Conservation (phyloP, 1,284 basidiomycete genomes). For the Malassezia pachydermatis region DNA sequence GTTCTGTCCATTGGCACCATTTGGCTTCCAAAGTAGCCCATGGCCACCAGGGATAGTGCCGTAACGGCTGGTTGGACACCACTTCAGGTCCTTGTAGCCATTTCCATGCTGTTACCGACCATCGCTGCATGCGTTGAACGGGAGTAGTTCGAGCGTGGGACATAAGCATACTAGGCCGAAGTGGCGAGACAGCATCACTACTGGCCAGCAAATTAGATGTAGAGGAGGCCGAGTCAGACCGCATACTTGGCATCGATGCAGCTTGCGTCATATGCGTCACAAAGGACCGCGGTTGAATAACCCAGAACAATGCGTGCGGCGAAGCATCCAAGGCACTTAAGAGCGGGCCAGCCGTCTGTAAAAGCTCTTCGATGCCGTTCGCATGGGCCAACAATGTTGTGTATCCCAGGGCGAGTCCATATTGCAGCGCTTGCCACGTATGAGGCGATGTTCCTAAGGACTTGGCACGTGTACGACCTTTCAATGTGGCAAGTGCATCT, state of each 20-base stretch:
- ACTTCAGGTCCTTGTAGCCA: conserved; percentile 25
- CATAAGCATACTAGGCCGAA: neutral
- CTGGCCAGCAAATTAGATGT: neutral
- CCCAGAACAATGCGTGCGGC: conserved; percentile 7
- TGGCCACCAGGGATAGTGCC: conserved; percentile 43
- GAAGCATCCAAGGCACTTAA: neutral
- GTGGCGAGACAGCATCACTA: neutral
- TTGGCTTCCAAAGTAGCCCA: conserved; percentile 22
- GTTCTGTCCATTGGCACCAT: conserved; percentile 17
- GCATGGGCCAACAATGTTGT: conserved; percentile 14
- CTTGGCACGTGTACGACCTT: conserved; percentile 3
- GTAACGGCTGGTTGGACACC: conserved; percentile 18
- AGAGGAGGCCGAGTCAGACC: conserved; percentile 1
- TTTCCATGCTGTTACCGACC: neutral
- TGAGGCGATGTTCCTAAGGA: conserved; percentile 12
- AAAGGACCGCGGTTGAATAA: conserved; percentile 12
- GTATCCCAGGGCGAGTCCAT: conserved; percentile 1
- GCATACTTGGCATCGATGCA: conserved; percentile 13
- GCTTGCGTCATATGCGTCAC: conserved; percentile 5
- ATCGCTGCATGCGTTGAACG: neutral
- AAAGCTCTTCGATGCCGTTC: conserved; percentile 10
- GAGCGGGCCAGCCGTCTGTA: neutral
- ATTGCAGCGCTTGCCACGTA: conserved; percentile 15
- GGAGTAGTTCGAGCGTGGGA: neutral
- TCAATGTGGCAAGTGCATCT: neutral